Evolutionary conservation across 2,329 filamentous ascomycete species (phyloP), one percentile per base, ranked within the genome.

Genomic region (Exophiala calicioides): DNA sequence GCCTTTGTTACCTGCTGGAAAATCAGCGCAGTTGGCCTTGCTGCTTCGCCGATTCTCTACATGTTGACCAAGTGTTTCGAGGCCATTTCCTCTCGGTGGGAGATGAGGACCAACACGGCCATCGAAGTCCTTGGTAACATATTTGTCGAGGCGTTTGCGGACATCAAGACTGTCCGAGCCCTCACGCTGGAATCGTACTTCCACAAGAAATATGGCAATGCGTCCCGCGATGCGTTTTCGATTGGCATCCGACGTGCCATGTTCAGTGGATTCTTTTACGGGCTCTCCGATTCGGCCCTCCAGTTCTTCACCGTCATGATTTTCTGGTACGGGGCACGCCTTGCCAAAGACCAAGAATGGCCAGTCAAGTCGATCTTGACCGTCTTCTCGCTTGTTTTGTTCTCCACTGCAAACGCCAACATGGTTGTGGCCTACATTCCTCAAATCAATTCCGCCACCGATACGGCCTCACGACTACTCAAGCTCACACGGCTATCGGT

Each of bases 321-420:
- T 7, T 93, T 95, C 63, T 95, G 85, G 69, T 94, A 91, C 61
- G 88, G 86, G 2, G 81, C 83, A 0, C 68, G 78, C 1, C 73
- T 95, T 8, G 75, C 87, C 4, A 73, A 75, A 0, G 65, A 67
- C 32, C 61, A 70, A 7, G 67, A 77, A 29, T 67, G 70, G 55
- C 73, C 71, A 0, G 77, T 85, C 0, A 72, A 77, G 1, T 70
- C 76, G 1, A 78, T 93, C 13, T 69, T 95, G 20, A 80, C 85
- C 50, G 86, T 93, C 0, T 83, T 93, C 58, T 86, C 90, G 24
- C 76, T 95, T 42, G 76, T 97, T 1, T 77, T 95, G n/a, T 87
- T 96, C 62, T 85, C 86, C 51, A 80, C 95, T 45, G 82, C 84
- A 8, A 88, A 85, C 8, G 80, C 86, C 2, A 81, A 81, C 26